A percentile compares a stretch with the other conserved stretches of the same genome.
Conservation (phyloP, 2,329 filamentous ascomycete species). For the Stemphylium lycopersici region DNA sequence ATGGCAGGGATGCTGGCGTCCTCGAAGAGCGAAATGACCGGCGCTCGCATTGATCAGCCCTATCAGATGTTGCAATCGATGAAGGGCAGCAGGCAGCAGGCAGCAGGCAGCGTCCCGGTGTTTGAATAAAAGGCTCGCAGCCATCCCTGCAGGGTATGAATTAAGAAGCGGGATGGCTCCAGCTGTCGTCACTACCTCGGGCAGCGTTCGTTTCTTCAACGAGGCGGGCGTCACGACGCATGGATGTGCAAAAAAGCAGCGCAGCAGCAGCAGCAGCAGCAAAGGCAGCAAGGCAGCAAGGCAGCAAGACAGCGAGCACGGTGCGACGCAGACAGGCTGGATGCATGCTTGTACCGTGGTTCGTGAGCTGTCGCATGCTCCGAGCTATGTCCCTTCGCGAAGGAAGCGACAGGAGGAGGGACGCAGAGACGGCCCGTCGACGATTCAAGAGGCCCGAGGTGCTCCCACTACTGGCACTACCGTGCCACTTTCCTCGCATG, state of each 20-base stretch:
- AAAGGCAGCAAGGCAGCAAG: background rate
- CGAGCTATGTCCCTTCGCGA: constrained; percentile 20
- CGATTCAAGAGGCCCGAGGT: constrained; percentile 30
- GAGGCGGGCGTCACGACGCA: constrained; percentile 1
- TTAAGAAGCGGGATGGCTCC: constrained; percentile 31
- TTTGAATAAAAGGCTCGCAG: constrained; percentile 14
- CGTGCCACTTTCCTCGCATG: constrained; percentile 13
- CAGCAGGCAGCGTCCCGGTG: constrained; percentile 14
- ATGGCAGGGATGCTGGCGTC: constrained; percentile 14
- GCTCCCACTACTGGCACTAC: constrained; percentile 13
- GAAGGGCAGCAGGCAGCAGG: constrained; percentile 27
- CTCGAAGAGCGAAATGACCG: constrained; percentile 27
- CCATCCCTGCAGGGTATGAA: constrained; percentile 3
- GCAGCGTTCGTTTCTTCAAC: background rate
- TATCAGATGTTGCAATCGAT: too few species aligned
- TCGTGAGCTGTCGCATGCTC: constrained; percentile 20
- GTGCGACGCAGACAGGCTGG: constrained; percentile 7
- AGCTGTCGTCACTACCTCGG: constrained; percentile 8
- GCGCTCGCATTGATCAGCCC: constrained; percentile 41
- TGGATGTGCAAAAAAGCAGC: background rate
- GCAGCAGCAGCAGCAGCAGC: background rate
- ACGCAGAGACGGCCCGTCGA: constrained; percentile 29
- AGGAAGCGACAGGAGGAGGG: constrained; percentile 18
- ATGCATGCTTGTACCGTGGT: constrained; percentile 29
- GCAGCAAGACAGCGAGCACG: constrained; percentile 1